These are phyloP conservation scores for Penicillium sclerotigenum DNA, from an alignment of 2,329 filamentous ascomycete genomes.

Conservation along the genomic window DNA sequence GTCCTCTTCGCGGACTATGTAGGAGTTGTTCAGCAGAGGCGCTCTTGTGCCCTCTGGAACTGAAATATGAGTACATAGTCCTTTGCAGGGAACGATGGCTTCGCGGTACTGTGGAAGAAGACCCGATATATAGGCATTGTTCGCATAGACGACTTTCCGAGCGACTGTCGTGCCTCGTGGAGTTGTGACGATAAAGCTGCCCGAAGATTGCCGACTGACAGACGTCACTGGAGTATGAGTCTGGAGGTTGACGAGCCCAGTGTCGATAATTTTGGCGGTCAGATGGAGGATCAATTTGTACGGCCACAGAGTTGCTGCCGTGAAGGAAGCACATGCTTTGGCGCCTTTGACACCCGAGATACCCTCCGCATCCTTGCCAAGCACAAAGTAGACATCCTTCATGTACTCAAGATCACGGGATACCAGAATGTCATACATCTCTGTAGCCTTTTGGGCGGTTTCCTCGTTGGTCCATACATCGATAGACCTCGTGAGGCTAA, in stretches of 20 bases:
- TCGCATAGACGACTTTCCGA: constrained; percentile 69
- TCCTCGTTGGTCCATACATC: constrained; percentile 42
- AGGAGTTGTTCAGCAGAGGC: constrained; percentile 49
- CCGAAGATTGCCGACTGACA: constrained; percentile 43
- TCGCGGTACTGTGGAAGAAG: constrained; percentile 68
- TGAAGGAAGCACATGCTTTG: constrained; percentile 37
- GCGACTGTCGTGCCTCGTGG: constrained; percentile 64
- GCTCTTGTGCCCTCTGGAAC: constrained; percentile 26
- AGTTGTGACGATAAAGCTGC: constrained; percentile 54
- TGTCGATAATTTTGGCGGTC: constrained; percentile 50
- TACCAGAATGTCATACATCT: constrained; percentile 32
- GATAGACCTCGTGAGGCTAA: constrained; percentile 42
- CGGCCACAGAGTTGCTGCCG: constrained; percentile 50
- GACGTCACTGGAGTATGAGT: constrained; percentile 49
- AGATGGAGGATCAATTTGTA: constrained; percentile 78
- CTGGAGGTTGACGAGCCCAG: constrained; percentile 51
- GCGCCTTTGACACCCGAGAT: constrained; percentile 43
- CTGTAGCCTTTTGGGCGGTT: constrained; percentile 28
- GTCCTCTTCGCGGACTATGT: constrained; percentile 54
- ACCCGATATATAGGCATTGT: constrained; percentile 79
- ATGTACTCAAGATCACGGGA: constrained; percentile 28
- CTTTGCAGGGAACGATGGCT: constrained; percentile 75
- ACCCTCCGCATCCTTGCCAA: constrained; percentile 30
- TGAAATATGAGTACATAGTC: constrained; percentile 44
- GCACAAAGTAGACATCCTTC: constrained; percentile 32